Conservation (phyloP, 371 early-diverging fungal genomes). For the Mucor racemosus region DNA sequence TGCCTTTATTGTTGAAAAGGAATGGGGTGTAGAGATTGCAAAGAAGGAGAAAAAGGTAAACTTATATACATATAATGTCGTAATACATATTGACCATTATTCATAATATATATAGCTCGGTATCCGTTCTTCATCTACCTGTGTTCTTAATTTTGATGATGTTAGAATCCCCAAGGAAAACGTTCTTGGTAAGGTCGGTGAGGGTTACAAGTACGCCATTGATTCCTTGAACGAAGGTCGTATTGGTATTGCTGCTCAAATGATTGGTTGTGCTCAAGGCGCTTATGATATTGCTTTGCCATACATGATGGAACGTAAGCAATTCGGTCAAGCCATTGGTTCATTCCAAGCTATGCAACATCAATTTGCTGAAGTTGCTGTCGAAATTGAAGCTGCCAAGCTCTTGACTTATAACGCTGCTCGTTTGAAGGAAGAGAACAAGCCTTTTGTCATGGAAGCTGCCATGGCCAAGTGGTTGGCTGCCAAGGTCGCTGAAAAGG, state of each 20-base stretch:
- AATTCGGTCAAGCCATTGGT: slow-evolving; percentile 88
- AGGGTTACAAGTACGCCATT: slow-evolving; percentile 98
- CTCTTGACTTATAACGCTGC: slow-evolving; percentile 98
- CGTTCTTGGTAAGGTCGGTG: slow-evolving; percentile 91
- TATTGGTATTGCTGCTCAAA: slow-evolving; percentile 98
- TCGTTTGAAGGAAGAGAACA: slow-evolving; percentile 92
- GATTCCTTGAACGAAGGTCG: slow-evolving; percentile 98
- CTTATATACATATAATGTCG: background rate
- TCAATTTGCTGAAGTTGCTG: slow-evolving; percentile 93
- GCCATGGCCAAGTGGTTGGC: slow-evolving; percentile 98
- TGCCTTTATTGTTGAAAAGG: slow-evolving; percentile 95
- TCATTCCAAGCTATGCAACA: slow-evolving; percentile 97
- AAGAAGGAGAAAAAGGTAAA: slow-evolving; percentile 95
- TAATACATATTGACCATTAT: too few species aligned
- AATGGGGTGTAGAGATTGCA: slow-evolving; percentile 92
- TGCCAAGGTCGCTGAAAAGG: slow-evolving; percentile 93
- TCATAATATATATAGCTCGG: slow-evolving; percentile 68
- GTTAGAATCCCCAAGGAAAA: slow-evolving; percentile 88
- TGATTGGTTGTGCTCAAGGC: slow-evolving; percentile 97
- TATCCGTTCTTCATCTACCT: slow-evolving; percentile 96
- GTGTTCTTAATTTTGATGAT: slow-evolving; percentile 93
- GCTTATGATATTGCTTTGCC: slow-evolving; percentile 90
- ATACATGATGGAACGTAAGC: slow-evolving; percentile 95
- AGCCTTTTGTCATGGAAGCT: slow-evolving; percentile 90
- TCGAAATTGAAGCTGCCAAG: slow-evolving; percentile 96